These are phyloP conservation scores for Ploettnerulaceae sp. DNA, from an alignment of 2,329 filamentous ascomycete species.

Conservation along the genomic window DNA sequence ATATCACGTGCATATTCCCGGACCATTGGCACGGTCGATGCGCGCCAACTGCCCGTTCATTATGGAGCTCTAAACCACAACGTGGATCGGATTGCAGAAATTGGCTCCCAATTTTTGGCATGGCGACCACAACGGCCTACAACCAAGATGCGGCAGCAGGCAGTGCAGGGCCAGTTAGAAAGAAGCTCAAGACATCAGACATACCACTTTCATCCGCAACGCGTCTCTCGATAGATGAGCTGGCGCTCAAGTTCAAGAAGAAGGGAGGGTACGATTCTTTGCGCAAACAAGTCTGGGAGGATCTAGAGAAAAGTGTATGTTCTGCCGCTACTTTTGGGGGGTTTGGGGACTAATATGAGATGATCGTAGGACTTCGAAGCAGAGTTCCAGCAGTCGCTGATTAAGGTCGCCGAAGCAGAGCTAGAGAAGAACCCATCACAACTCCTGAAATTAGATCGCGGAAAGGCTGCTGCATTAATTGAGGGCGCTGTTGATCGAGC, in stretches of 20 bases:
- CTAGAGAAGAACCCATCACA: slow-evolving; percentile 68
- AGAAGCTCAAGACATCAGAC: slow-evolving; percentile 68
- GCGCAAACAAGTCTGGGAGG: slow-evolving; percentile 71
- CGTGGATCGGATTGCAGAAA: slow-evolving; percentile 2
- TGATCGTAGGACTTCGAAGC: slow-evolving; percentile 59
- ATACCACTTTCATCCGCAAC: slow-evolving; percentile 70
- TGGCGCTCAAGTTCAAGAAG: slow-evolving; percentile 81
- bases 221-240: slow-evolving; percentile 65
- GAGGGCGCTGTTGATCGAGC: slow-evolving; percentile 74
- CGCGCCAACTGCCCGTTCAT: neutral
- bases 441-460: slow-evolving; percentile 67
- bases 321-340: neutral
- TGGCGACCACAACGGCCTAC: slow-evolving; percentile 22
- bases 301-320: slow-evolving; percentile 64
- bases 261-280: slow-evolving; percentile 77
- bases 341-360: slow-evolving; percentile 7
- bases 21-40: neutral
- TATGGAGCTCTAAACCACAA: neutral
- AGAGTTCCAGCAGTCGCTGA: slow-evolving; percentile 60
- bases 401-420: slow-evolving; percentile 67
- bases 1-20: neutral
- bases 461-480: slow-evolving; percentile 69
- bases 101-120: slow-evolving; percentile 1
- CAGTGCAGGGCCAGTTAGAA: slow-evolving; percentile 23
- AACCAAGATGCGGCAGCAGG: slow-evolving; percentile 20